Conservation (phyloP, 1,284 basidiomycete genomes). For the Malassezia sympodialis region DNA sequence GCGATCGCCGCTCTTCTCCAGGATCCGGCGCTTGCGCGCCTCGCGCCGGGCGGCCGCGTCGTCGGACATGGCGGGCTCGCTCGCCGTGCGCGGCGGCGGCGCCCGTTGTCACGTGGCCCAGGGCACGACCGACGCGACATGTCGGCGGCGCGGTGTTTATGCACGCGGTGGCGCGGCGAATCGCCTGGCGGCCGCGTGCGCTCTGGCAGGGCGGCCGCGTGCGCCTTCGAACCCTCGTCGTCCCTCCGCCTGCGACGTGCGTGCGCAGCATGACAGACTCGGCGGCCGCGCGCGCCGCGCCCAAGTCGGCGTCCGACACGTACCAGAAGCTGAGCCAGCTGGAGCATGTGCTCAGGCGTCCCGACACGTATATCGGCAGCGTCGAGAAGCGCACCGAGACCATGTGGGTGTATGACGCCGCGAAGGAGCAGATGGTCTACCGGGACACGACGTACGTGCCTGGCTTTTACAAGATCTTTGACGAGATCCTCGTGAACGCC, state of each 20-base stretch:
- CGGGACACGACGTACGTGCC: slow-evolving; percentile 81
- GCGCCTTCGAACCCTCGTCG: neutral
- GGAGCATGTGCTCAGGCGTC: slow-evolving; percentile 89
- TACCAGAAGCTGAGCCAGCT: slow-evolving; percentile 93
- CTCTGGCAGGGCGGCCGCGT: neutral
- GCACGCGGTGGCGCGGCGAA: slow-evolving; percentile 1
- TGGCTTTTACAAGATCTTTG: slow-evolving; percentile 98
- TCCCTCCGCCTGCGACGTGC: neutral
- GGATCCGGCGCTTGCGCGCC: slow-evolving; percentile 42
- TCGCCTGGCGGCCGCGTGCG: neutral
- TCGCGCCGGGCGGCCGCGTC: slow-evolving; percentile 38
- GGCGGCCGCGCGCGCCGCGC: slow-evolving; percentile 1
- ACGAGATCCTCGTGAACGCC: slow-evolving; percentile 98
- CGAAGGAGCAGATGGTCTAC: slow-evolving; percentile 39
- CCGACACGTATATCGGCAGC: slow-evolving; percentile 84
- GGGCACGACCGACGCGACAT: neutral
- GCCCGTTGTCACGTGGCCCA: slow-evolving; percentile 18
- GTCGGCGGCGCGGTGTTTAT: neutral
- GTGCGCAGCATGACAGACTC: slow-evolving; percentile 4
- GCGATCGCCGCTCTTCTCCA: slow-evolving; percentile 39
- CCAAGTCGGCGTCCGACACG: slow-evolving; percentile 81
- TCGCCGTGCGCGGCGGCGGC: neutral
- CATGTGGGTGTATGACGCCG: slow-evolving; percentile 45
- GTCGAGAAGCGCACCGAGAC: slow-evolving; percentile 44
- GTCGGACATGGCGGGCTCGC: slow-evolving; percentile 23